Conservation (phyloP, 2,329 filamentous ascomycete genomes). For the Verticillium dahliae region DNA sequence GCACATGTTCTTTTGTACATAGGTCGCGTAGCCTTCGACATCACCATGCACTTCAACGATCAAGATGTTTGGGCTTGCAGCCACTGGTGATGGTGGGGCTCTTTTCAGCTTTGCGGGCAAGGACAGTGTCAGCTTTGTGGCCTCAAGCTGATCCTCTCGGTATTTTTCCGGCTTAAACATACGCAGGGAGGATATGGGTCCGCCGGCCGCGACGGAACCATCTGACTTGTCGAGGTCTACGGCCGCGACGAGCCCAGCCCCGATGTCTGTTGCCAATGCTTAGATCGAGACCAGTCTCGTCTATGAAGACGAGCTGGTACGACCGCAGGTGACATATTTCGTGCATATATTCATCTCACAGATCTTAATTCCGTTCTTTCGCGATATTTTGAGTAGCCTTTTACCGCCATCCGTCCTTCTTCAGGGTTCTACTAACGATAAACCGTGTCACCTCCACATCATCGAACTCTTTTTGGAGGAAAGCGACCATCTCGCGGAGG, state of each 20-base stretch:
- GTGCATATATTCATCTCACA: slow-evolving; percentile 26
- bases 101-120: too few species aligned
- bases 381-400: slow-evolving; percentile 19
- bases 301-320: slow-evolving; percentile 10
- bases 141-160: too few species aligned
- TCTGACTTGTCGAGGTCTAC: slow-evolving; percentile 16
- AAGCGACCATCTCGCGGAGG: slow-evolving; percentile 13
- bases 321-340: slow-evolving; percentile 22
- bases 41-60: too few species aligned
- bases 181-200: slow-evolving; percentile 20
- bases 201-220: slow-evolving; percentile 14
- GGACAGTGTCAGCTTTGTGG: too few species aligned
- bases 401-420: slow-evolving; percentile 2
- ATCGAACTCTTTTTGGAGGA: slow-evolving; percentile 11
- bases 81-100: too few species aligned
- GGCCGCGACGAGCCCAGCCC: slow-evolving; percentile 23
- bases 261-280: slow-evolving; percentile 22
- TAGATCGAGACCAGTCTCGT: slow-evolving; percentile 8
- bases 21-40: too few species aligned
- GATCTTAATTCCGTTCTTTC: slow-evolving; percentile 22
- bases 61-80: too few species aligned
- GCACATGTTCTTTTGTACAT: too few species aligned
- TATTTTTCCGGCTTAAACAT: slow-evolving; percentile 5
- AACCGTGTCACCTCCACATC: slow-evolving; percentile 1
- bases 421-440: slow-evolving; percentile 5